A percentile compares a stretch with the other conserved stretches of the same genome.
Conservation (phyloP, 2,329 filamentous ascomycete species). For the Nannizzia gypsea region DNA sequence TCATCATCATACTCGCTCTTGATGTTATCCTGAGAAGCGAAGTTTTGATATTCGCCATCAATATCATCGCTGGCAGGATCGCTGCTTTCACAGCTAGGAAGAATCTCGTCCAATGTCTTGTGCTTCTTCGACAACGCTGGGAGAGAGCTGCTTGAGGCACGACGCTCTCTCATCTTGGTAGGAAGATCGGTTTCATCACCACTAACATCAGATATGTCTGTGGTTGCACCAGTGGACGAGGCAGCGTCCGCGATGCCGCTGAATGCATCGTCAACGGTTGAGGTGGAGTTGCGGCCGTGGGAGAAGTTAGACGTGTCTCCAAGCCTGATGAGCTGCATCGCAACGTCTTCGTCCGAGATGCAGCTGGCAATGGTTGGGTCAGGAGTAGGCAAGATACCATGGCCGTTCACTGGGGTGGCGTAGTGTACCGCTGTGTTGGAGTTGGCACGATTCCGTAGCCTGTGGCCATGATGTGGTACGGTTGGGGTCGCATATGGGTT, state of each 20-base stretch:
- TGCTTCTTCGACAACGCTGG: conserved; percentile 39
- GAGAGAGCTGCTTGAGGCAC: conserved; percentile 32
- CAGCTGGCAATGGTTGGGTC: conserved; percentile 96
- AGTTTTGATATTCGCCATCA: conserved; percentile 43
- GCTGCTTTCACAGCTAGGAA: conserved; percentile 46
- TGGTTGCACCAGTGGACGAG: conserved; percentile 75
- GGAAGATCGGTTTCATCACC: conserved; percentile 44
- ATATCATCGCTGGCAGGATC: conserved; percentile 52
- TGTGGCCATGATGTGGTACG: conserved; percentile 46
- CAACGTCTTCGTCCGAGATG: conserved; percentile 96
- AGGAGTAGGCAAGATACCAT: conserved; percentile 72
- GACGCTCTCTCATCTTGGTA: not conserved
- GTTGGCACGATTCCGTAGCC: conserved; percentile 52
- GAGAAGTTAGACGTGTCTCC: conserved; percentile 90
- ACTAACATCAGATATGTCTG: conserved; percentile 54
- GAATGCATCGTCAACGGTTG: conserved; percentile 84
- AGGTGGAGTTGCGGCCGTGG: conserved; percentile 83
- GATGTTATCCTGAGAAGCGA: conserved; percentile 42
- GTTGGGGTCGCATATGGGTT: conserved; percentile 51
- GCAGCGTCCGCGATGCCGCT: conserved; percentile 77
- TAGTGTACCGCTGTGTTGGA: conserved; percentile 37
- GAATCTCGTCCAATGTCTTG: conserved; percentile 41
- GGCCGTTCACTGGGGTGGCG: conserved; percentile 28
- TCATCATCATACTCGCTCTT: conserved; percentile 43
- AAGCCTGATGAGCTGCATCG: conserved; percentile 89